Evolutionary conservation across 345 rosid species (phyloP).

Genomic region (Punica granatum): DNA sequence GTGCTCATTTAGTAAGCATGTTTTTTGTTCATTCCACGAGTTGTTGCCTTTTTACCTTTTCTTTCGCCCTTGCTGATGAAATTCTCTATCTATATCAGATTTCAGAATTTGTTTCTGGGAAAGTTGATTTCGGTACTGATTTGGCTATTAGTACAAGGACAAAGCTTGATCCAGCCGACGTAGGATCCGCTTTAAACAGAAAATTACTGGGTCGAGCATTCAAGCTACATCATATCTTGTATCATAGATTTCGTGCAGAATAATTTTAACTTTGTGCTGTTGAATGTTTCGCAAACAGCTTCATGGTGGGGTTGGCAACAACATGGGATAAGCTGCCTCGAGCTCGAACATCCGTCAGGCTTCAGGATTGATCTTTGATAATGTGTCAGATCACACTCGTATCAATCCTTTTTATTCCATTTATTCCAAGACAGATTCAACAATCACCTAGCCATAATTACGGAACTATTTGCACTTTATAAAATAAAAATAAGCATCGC

Average conservation of each 20-base stretch:
- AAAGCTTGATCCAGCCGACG: slow-evolving; percentile 81
- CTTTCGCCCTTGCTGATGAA: background rate
- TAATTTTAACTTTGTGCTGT: slow-evolving; percentile 8
- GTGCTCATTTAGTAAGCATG: background rate
- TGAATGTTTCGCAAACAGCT: slow-evolving; percentile 26
- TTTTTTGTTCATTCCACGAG: background rate
- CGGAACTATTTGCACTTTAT: too few relatives aligned
- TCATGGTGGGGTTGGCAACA: slow-evolving; percentile 96
- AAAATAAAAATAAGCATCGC: too few relatives aligned
- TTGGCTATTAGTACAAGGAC: slow-evolving; percentile 72
- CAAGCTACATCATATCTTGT: slow-evolving; percentile 2
- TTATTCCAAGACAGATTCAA: too few relatives aligned
- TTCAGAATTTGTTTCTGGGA: slow-evolving; percentile 72
- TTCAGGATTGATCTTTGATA: too few relatives aligned
- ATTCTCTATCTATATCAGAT: slow-evolving; percentile 34
- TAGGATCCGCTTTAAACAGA: background rate
- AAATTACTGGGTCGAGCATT: background rate
- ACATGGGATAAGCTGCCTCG: slow-evolving; percentile 75
- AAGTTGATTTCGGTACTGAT: slow-evolving; percentile 77
- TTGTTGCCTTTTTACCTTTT: background rate
- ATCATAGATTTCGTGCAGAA: slow-evolving; percentile 1
- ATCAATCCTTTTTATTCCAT: too few relatives aligned
- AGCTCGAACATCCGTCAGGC: too few relatives aligned
- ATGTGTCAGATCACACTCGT: too few relatives aligned
- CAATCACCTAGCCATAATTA: too few relatives aligned